phyloP scores from a whole-genome alignment of 2,329 filamentous ascomycete species.

The Trichoderma polysporum region DNA sequence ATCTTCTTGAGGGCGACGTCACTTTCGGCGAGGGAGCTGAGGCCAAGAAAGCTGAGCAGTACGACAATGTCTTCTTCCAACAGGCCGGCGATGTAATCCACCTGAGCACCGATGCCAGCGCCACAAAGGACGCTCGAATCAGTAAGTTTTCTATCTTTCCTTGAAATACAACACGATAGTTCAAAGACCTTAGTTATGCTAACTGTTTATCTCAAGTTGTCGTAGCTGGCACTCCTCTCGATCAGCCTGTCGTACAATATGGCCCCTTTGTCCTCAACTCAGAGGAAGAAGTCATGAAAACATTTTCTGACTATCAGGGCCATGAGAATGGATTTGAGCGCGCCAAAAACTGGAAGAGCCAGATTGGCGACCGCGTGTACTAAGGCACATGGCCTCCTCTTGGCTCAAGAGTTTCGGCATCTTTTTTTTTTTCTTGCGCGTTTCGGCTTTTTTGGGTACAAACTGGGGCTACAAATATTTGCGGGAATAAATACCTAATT shows the following conservation, averaged over 20 bases:
- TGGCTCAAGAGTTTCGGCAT: not conserved
- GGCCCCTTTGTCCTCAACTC: conserved; percentile 79
- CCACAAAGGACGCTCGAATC: conserved; percentile 57
- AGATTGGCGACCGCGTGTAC: conserved; percentile 76
- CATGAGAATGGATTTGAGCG: conserved; percentile 77
- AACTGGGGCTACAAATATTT: conserved; percentile 27
- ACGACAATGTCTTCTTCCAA: conserved; percentile 88
- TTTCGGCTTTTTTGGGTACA: conserved; percentile 25
- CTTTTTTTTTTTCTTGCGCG: not conserved
- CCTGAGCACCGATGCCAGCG: conserved; percentile 65
- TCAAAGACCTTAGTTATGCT: not conserved
- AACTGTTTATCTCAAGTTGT: conserved; percentile 48
- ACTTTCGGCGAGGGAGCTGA: conserved; percentile 57
- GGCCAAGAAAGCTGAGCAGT: conserved; percentile 61
- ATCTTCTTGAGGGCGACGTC: conserved; percentile 73
- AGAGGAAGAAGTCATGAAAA: conserved; percentile 72
- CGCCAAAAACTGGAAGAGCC: conserved; percentile 74
- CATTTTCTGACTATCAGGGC: conserved; percentile 72
- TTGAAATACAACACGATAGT: not conserved
- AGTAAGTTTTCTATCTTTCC: conserved; percentile 26
- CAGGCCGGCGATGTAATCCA: conserved; percentile 73
- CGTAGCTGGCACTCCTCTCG: conserved; percentile 74
- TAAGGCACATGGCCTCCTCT: too few species aligned
- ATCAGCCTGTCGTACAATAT: conserved; percentile 80
- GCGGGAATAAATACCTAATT: not conserved